A percentile compares a stretch with the other conserved stretches of the same genome.
phyloP scores from a whole-genome alignment of 1,139 yeast genomes.

The Williopsis jadinii region DNA sequence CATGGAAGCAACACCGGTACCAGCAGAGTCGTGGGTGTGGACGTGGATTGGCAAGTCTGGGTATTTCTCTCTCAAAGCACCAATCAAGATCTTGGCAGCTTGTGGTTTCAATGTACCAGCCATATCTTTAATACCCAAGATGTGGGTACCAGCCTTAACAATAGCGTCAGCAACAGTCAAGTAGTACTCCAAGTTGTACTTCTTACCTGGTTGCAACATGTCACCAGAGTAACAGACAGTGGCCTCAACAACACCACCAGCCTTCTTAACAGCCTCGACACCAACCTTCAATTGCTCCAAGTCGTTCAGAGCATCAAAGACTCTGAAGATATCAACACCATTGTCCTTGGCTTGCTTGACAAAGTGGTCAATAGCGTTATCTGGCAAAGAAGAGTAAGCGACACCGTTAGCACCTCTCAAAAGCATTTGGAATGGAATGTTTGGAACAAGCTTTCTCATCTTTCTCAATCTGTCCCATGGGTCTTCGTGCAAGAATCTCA shows the following conservation, averaged over 20 bases:
- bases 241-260: slow-evolving; percentile 98
- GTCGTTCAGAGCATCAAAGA: slow-evolving; percentile 95
- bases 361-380: slow-evolving; percentile 96
- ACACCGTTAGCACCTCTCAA: slow-evolving; percentile 99
- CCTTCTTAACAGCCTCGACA: slow-evolving; percentile 94
- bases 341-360: slow-evolving; percentile 89
- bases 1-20: slow-evolving; percentile 98
- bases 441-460: slow-evolving; percentile 86
- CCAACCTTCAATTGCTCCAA: slow-evolving; percentile 95
- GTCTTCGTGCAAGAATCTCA: slow-evolving; percentile 97
- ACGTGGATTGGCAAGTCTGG: slow-evolving; percentile 96
- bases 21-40: slow-evolving; percentile 99
- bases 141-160: slow-evolving; percentile 92
- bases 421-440: slow-evolving; percentile 98
- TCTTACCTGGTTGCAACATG: slow-evolving; percentile 91
- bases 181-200: slow-evolving; percentile 90
- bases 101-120: slow-evolving; percentile 97
- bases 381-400: slow-evolving; percentile 95
- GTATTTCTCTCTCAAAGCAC: slow-evolving; percentile 75
- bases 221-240: slow-evolving; percentile 99
- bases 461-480: slow-evolving; percentile 96
- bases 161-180: slow-evolving; percentile 73
- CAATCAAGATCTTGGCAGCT: slow-evolving; percentile 79
- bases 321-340: slow-evolving; percentile 97
- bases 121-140: slow-evolving; percentile 97